Percentiles rank a stretch among this genome's conserved stretches.
phyloP scores from a whole-genome alignment of 805 yeast genomes.

The Saturnispora diversa region DNA sequence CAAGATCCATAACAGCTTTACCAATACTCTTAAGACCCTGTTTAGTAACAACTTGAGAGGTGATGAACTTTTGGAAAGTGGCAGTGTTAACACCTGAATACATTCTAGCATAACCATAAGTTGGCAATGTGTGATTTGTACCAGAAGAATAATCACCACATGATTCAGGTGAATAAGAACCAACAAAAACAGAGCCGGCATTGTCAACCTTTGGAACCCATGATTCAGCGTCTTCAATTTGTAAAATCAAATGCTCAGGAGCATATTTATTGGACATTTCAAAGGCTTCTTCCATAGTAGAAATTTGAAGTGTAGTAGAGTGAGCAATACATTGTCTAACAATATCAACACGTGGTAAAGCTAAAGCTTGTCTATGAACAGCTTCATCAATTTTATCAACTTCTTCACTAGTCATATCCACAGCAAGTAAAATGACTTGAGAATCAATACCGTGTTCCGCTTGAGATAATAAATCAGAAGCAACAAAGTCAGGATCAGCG shows the following conservation, averaged over 20 bases:
- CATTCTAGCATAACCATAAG: slow-evolving; percentile 96
- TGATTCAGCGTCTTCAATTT: slow-evolving; percentile 67
- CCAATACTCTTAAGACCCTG: slow-evolving; percentile 85
- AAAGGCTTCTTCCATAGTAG: slow-evolving; percentile 70
- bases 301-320: slow-evolving; percentile 71
- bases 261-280: slow-evolving; percentile 86
- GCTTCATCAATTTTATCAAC: slow-evolving; percentile 70
- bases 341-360: slow-evolving; percentile 85
- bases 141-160: slow-evolving; percentile 98
- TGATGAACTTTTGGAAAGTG: slow-evolving; percentile 90
- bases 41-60: slow-evolving; percentile 83
- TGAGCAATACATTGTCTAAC: slow-evolving; percentile 88
- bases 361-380: slow-evolving; percentile 72
- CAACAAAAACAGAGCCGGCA: slow-evolving; percentile 96
- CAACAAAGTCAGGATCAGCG: slow-evolving; percentile 93
- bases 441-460: slow-evolving; percentile 99
- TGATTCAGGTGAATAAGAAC: slow-evolving; percentile 92
- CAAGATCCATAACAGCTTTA: slow-evolving; percentile 92
- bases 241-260: slow-evolving; percentile 95
- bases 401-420: slow-evolving; percentile 53
- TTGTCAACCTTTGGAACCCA: slow-evolving; percentile 71
- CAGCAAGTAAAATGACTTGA: slow-evolving; percentile 88
- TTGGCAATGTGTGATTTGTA: slow-evolving; percentile 96
- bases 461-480: slow-evolving; percentile 91
- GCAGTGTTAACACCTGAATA: slow-evolving; percentile 96